Conservation (phyloP, 768 basidiomycete species). For the Terana coerulea region DNA sequence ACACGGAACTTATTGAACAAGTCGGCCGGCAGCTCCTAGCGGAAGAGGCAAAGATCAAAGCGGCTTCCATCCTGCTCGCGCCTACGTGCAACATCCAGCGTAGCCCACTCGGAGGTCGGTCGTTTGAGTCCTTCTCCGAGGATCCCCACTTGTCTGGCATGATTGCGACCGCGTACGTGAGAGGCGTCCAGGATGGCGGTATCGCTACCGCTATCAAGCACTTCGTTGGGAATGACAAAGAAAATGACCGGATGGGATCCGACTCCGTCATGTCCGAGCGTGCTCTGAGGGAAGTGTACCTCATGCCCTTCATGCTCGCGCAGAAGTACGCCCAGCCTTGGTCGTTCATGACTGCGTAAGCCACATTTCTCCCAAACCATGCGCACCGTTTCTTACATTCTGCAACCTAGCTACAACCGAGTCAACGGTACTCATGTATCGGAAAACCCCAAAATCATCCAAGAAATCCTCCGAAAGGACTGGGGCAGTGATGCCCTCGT, state of each 20-base stretch:
- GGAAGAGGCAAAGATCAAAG: conserved; percentile 64
- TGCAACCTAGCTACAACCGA: conserved; percentile 53
- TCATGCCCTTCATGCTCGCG: conserved; percentile 59
- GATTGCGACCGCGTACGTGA: conserved; percentile 69
- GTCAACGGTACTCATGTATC: conserved; percentile 73
- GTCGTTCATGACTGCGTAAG: conserved; percentile 60
- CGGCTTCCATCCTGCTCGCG: conserved; percentile 67
- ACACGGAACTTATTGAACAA: conserved; percentile 57
- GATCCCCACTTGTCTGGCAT: conserved; percentile 72
- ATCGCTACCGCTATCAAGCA: conserved; percentile 80
- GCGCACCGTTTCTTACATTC: neutral
- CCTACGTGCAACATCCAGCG: conserved; percentile 87
- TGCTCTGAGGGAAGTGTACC: conserved; percentile 55
- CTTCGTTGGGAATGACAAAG: conserved; percentile 81
- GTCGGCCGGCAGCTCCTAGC: conserved; percentile 66
- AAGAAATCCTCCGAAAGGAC: conserved; percentile 62
- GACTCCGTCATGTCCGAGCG: conserved; percentile 46
- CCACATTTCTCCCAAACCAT: conserved; percentile 4
- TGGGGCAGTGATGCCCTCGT: conserved; percentile 73
- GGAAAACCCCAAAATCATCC: conserved; percentile 58
- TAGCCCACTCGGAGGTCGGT: conserved; percentile 62
- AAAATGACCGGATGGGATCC: conserved; percentile 68
- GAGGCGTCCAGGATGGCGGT: conserved; percentile 72
- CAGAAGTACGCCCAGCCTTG: conserved; percentile 50
- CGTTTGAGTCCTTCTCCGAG: conserved; percentile 76